Conservation (phyloP, 371 early-diverging fungal genomes). For the Mucor sp. region DNA sequence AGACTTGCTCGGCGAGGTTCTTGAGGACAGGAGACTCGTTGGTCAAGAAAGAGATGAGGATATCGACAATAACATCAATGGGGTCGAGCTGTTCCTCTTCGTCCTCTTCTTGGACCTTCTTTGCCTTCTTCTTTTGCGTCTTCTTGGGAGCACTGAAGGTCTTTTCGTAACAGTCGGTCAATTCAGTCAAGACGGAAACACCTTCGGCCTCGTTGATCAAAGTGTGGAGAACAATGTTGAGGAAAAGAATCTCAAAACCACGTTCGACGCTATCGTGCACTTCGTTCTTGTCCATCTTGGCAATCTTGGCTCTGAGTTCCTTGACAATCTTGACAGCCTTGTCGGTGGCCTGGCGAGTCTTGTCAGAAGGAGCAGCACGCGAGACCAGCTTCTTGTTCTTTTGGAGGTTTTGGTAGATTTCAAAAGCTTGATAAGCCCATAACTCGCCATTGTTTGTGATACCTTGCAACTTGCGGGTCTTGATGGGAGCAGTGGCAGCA, state of each 20-base stretch:
- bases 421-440: constrained; percentile 63
- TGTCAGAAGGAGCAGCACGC: constrained; percentile 8
- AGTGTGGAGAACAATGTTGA: constrained; percentile 66
- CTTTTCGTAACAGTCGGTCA: constrained; percentile 73
- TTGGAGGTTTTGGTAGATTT: constrained; percentile 50
- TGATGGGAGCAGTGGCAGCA: constrained; percentile 34
- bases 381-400: constrained; percentile 43
- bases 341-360: constrained; percentile 22
- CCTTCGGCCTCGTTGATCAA: constrained; percentile 72
- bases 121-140: constrained; percentile 29
- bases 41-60: constrained; percentile 85
- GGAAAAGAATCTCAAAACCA: constrained; percentile 74
- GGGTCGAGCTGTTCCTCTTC: constrained; percentile 73
- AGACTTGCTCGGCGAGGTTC: constrained; percentile 78
- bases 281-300: constrained; percentile 40
- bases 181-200: constrained; percentile 62
- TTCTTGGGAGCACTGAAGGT: constrained; percentile 55
- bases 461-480: constrained; percentile 57
- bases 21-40: constrained; percentile 80
- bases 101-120: constrained; percentile 31
- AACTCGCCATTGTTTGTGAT: constrained; percentile 62
- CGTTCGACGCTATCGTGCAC: constrained; percentile 52
- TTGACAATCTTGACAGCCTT: constrained; percentile 27
- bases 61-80: constrained; percentile 90
- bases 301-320: constrained; percentile 22